phyloP scores from a whole-genome alignment of 2,329 filamentous ascomycete genomes.

The Paecilomyces fulvus region DNA sequence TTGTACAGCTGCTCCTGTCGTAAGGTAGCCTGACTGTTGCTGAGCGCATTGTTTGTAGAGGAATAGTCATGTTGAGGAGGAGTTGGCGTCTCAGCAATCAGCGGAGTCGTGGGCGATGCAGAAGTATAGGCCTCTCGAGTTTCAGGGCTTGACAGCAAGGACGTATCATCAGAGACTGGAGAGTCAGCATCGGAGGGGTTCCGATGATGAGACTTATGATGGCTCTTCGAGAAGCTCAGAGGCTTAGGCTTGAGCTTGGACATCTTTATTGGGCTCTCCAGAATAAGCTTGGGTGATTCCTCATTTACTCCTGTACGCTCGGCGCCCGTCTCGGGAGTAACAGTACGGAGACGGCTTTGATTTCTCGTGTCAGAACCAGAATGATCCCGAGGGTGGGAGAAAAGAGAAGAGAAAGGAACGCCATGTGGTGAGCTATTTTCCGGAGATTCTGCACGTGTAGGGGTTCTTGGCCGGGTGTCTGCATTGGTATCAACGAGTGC shows the following conservation, averaged over 20 bases:
- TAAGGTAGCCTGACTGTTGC: conserved; percentile 18
- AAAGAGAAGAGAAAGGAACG: not conserved
- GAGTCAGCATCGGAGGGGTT: conserved; percentile 18
- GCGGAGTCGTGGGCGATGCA: conserved; percentile 4
- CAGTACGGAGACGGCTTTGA: not conserved
- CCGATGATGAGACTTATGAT: not conserved
- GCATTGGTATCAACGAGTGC: not conserved
- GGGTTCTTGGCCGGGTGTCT: not conserved
- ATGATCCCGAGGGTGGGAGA: not conserved
- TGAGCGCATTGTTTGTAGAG: conserved; percentile 10
- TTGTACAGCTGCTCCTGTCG: conserved; percentile 23
- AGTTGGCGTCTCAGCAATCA: conserved; percentile 16
- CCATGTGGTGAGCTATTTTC: not conserved
- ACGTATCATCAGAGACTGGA: conserved; percentile 22
- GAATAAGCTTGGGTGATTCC: not conserved
- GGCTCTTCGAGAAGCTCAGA: not conserved
- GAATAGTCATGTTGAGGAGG: conserved; percentile 13
- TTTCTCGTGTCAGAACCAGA: not conserved
- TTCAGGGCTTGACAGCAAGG: conserved; percentile 22
- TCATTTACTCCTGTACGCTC: not conserved
- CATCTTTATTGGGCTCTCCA: not conserved
- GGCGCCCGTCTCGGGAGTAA: not conserved
- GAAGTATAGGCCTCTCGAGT: conserved; percentile 11
- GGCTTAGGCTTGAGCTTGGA: not conserved
- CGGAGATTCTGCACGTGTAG: not conserved